Base-by-base conservation (phyloP, 2,329 filamentous ascomycete species). In the Ceratocystis lukuohia region DNA sequence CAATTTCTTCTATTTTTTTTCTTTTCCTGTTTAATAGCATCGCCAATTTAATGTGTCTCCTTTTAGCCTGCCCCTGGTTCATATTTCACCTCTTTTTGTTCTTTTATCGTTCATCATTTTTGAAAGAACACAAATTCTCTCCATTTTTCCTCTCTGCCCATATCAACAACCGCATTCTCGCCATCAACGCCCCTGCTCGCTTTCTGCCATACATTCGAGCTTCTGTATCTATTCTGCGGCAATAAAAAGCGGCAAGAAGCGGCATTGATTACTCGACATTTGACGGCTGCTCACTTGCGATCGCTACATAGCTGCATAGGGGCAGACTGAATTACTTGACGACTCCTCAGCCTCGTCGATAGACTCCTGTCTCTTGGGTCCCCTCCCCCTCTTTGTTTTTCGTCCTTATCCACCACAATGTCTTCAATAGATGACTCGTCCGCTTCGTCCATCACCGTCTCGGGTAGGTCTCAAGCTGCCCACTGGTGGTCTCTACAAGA, bases 381-480 rank as follows among this genome's bases (percentile, higher is more conserved):
- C 25, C 10, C 25, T 53, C 8, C 8, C 48, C 7, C 8, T 53
- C 20, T 15, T 15, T 28, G 48, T 28, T 30, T 30, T 33, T 28
- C 7, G 17, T 37, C 28, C 15, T 48, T 33, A 25, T 53, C 1
- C 48, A 25, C 30, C 30, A 67, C 22, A 48, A 69, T 70, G 65
- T 65, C 68, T 25, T 33, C 65, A 25, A 25, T 41, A 44, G 37
- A 37, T 69, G 77, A 80, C 68, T 75, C 78, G n/a, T 77, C 77
- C 69, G 79, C 79, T 44, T 84, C 82, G 57, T 85, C 83, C 53
- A 85, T 85, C 73, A 80, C 78, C 62, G 83, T 85, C 72, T 78
- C 82, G 71, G 80, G 82, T 84, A 76, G 46, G 78, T 68, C 25
- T 20, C n/a, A 25, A 28, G 28, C 44, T 20, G 33, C 44, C 41